Base-by-base conservation (phyloP, 106 monocot species). In the Dactylorhiza incarnata region DNA sequence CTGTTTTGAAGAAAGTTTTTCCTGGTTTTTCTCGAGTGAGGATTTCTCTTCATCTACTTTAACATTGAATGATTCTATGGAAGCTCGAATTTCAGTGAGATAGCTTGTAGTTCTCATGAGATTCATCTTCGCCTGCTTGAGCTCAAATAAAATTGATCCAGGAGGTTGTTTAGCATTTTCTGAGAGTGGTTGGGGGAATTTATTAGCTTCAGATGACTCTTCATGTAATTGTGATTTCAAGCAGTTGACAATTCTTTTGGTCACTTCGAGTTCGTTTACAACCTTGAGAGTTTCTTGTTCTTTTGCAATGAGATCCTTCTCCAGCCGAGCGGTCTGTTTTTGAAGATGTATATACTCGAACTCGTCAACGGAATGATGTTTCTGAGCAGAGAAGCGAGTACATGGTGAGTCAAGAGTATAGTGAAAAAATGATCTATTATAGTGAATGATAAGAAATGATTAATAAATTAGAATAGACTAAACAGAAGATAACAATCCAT, bases 81-180 rank as follows among this genome's bases (percentile, higher is more conserved):
- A 83, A 66, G 82, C 48, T 47, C 78, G 77, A 62, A 95, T 85
- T 29, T 73, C 77, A 77, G 86, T 71, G 14, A 95, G 66, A 78
- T 88, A 84, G 73, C 73, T 72, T 49, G 89, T 92, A 26, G 86
- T 82, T 76, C 81, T 83, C 47, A 59, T 85, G 45, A 95, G 77
- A 72, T 88, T 95, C 62, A 84, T 5, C 80, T 90, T 95, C 47
- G 95, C 95, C 82, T 85, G 86, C 81, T 93, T 85, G 54, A 95
- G 74, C 71, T 93, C 85, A 78, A 81, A 65, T 49, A 90, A 68
- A 23, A 90, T 87, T 15, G 71, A 72, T 13, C 76, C 65, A 9
- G 89, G 83, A 78, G 84, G 80, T 78, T 80, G 86, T 19, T 83
- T 86, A 48, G 20, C 45, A 75, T 68, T 22, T 74, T 84, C 84